Evolutionary conservation across 306 rosid species (phyloP).

Genomic region (Prunus persica): DNA sequence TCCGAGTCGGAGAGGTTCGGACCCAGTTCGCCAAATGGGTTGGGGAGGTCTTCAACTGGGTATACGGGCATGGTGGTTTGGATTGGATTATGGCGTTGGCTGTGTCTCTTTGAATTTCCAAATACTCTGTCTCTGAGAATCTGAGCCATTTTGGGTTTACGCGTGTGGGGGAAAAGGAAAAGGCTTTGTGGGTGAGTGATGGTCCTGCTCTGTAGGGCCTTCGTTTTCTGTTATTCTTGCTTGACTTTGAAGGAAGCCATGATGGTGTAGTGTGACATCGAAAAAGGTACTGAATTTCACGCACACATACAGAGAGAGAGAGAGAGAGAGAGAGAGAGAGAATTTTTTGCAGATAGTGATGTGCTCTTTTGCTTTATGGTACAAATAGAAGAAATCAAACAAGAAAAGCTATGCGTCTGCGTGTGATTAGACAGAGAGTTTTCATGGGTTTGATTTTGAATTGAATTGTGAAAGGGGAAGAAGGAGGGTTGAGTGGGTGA

Average conservation of each 20-base stretch:
- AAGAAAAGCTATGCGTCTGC: background rate
- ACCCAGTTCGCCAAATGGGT: conserved; percentile 59
- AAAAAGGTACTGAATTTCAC: conserved; percentile 12
- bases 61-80: conserved; percentile 55
- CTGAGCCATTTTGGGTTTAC: conserved; percentile 36
- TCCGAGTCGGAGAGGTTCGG: conserved; percentile 54
- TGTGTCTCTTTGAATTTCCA: conserved; percentile 39
- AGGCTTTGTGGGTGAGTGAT: conserved; percentile 23
- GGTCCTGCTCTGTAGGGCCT: background rate
- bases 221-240: conserved; percentile 40
- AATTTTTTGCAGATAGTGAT: background rate
- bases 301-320: background rate
- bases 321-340: background rate
- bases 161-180: background rate
- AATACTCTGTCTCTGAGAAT: conserved; percentile 46
- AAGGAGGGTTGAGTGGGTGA: background rate
- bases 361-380: background rate
- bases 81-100: background rate
- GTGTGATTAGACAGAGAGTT: background rate
- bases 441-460: background rate
- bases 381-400: background rate
- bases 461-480: background rate
- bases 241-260: conserved; percentile 50
- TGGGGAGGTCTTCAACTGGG: conserved; percentile 50
- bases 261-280: background rate